Evolutionary conservation across 768 basidiomycete genomes (phyloP).

Genomic region (Paxillus rubicundulus): DNA sequence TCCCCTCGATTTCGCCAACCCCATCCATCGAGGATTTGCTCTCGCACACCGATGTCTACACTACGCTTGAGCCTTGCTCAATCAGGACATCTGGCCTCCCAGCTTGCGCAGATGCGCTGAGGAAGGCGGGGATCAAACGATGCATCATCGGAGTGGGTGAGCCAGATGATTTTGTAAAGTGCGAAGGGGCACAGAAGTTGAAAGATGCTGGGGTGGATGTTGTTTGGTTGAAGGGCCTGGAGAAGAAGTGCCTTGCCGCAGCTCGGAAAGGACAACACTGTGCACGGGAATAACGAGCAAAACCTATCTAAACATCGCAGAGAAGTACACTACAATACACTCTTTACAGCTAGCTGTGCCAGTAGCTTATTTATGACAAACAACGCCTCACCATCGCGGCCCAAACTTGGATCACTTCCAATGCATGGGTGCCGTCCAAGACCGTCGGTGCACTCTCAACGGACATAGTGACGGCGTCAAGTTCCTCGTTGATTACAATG

Average conservation of each 20-base stretch:
- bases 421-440: slow-evolving; percentile 15
- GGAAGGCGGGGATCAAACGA: slow-evolving; percentile 62
- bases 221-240: slow-evolving; percentile 70
- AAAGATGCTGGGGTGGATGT: slow-evolving; percentile 71
- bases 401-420: slow-evolving; percentile 20
- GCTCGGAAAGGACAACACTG: slow-evolving; percentile 60
- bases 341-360: neutral
- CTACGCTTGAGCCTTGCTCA: slow-evolving; percentile 96
- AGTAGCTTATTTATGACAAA: slow-evolving; percentile 5
- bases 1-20: slow-evolving; percentile 34
- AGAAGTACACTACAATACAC: slow-evolving; percentile 5
- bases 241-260: slow-evolving; percentile 74
- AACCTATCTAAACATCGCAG: neutral
- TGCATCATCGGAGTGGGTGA: slow-evolving; percentile 91
- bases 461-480: slow-evolving; percentile 19
- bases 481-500: slow-evolving; percentile 21
- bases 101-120: slow-evolving; percentile 83
- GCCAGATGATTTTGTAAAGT: slow-evolving; percentile 91
- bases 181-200: slow-evolving; percentile 79
- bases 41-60: slow-evolving; percentile 73
- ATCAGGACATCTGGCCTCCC: slow-evolving; percentile 81
- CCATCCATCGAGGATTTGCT: slow-evolving; percentile 46
- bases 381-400: slow-evolving; percentile 15
- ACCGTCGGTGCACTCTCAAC: slow-evolving; percentile 18
- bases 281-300: neutral